phyloP scores from a whole-genome alignment of 148 eudicot species.

The Chenopodium suecicum region DNA sequence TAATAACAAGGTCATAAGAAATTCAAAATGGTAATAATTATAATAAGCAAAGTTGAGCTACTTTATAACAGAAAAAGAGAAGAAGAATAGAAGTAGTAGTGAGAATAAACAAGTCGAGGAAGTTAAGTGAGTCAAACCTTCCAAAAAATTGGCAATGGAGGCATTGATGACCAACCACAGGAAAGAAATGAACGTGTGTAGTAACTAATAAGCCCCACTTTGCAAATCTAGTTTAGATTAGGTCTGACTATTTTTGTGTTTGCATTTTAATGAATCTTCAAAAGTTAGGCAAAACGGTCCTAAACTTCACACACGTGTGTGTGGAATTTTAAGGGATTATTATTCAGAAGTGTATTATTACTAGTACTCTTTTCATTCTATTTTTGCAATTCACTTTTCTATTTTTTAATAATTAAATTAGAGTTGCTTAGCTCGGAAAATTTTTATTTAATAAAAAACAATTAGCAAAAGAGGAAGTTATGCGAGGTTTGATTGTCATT shows the following conservation, averaged over 20 bases:
- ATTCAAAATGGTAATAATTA: not conserved
- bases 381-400: too few species aligned
- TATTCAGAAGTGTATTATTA: too few species aligned
- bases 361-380: too few species aligned
- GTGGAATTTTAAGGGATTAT: not conserved
- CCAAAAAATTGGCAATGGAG: not conserved
- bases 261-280: not conserved
- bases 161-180: conserved; percentile 40
- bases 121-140: conserved; percentile 25
- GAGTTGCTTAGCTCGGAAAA: too few species aligned
- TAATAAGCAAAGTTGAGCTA: conserved; percentile 22
- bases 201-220: conserved; percentile 16
- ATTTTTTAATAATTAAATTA: too few species aligned
- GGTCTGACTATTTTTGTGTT: conserved; percentile 32
- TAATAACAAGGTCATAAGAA: conserved; percentile 2
- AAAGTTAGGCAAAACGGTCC: conserved; percentile 22
- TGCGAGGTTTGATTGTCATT: too few species aligned
- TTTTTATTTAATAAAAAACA: too few species aligned
- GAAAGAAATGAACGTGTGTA: conserved; percentile 24
- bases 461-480: too few species aligned
- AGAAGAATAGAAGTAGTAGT: not conserved
- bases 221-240: conserved; percentile 32
- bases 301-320: conserved; percentile 34
- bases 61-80: conserved; percentile 34
- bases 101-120: not conserved